Conservation (phyloP, 164 flowering plant genomes). For the Cinnamomum micranthum region DNA sequence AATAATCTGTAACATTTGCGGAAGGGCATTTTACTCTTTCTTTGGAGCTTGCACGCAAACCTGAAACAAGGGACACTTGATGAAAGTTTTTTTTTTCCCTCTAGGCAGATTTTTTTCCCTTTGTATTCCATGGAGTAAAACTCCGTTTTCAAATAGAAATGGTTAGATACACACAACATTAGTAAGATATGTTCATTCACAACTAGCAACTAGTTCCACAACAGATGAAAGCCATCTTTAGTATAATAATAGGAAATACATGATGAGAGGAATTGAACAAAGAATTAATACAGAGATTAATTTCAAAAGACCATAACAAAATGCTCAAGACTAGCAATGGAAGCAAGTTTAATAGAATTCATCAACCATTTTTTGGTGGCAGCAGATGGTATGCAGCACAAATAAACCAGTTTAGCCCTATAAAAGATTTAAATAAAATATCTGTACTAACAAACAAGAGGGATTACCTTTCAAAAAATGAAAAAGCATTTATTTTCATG, state of each 20-base stretch:
- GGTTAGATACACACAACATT: neutral
- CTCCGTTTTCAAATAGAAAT: slow-evolving; percentile 17
- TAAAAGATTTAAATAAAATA: too few relatives aligned
- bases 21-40: neutral
- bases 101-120: slow-evolving; percentile 15
- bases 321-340: too few relatives aligned
- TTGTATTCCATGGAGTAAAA: slow-evolving; percentile 17
- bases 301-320: neutral
- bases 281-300: neutral
- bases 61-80: neutral
- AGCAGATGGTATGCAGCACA: too few relatives aligned
- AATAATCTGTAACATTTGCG: slow-evolving; percentile 13
- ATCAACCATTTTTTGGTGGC: too few relatives aligned
- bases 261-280: neutral
- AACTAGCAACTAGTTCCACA: neutral
- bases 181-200: neutral
- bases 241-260: neutral
- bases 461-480: too few relatives aligned
- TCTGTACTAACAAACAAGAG: too few relatives aligned
- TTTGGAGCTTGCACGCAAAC: slow-evolving; percentile 5
- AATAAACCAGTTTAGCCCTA: too few relatives aligned
- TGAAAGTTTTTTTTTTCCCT: neutral
- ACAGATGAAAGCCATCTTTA: neutral
- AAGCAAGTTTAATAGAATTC: too few relatives aligned
- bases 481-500: too few relatives aligned